Percentiles rank a stretch among this genome's conserved stretches.
These are phyloP conservation scores for Fomitopsis betulina DNA, from an alignment of 1,284 basidiomycete genomes.

Conservation along the genomic window DNA sequence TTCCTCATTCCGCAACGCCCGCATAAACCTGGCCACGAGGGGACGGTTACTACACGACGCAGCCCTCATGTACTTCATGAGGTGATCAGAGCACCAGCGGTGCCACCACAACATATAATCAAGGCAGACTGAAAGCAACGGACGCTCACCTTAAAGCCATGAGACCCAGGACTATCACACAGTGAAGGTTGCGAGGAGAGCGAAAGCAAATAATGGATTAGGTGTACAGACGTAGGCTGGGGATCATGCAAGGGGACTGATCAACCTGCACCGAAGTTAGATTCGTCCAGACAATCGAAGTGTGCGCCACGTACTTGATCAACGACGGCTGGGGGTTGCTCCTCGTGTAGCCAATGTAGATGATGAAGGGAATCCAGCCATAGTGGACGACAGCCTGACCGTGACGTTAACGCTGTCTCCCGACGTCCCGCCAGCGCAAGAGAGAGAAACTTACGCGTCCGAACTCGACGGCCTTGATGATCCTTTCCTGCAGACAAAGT, in stretches of 20 bases:
- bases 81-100: slow-evolving; percentile 20
- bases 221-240: slow-evolving; percentile 19
- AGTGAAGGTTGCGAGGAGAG: background rate
- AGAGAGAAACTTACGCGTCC: slow-evolving; percentile 57
- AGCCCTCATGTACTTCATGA: slow-evolving; percentile 3
- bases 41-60: slow-evolving; percentile 41
- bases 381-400: slow-evolving; percentile 82
- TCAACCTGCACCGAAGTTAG: slow-evolving; percentile 52
- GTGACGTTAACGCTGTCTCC: slow-evolving; percentile 4
- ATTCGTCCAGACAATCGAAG: background rate
- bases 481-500: slow-evolving; percentile 55
- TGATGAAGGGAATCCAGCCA: slow-evolving; percentile 91
- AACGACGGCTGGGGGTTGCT: slow-evolving; percentile 90
- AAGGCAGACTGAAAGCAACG: slow-evolving; percentile 23
- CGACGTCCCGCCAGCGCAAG: background rate
- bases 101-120: slow-evolving; percentile 72
- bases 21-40: slow-evolving; percentile 42
- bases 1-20: slow-evolving; percentile 42
- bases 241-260: slow-evolving; percentile 81
- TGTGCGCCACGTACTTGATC: slow-evolving; percentile 69
- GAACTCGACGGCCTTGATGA: slow-evolving; percentile 73
- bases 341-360: slow-evolving; percentile 87
- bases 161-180: background rate
- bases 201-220: slow-evolving; percentile 12
- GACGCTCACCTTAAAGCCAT: slow-evolving; percentile 25